These are phyloP conservation scores for Phanerochaete carnosa DNA, from an alignment of 768 basidiomycete genomes.

Conservation along the genomic window DNA sequence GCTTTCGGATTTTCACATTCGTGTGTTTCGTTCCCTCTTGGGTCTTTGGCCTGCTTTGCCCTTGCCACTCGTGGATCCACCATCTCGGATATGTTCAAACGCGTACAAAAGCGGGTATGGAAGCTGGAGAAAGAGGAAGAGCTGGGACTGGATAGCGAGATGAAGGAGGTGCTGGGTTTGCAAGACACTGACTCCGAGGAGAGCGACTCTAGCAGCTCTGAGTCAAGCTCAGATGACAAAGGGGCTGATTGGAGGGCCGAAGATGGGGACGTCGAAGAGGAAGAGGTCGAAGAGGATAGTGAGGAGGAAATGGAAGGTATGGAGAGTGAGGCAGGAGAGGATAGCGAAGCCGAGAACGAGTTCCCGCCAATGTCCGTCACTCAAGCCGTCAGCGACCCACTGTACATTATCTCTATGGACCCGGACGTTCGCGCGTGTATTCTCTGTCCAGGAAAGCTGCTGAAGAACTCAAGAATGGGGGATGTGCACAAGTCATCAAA, in stretches of 20 bases:
- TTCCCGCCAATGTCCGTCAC: slow-evolving; percentile 48
- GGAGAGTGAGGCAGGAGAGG: slow-evolving; percentile 26
- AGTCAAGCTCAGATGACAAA: slow-evolving; percentile 17
- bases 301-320: slow-evolving; percentile 15
- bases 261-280: slow-evolving; percentile 10
- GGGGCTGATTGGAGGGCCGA: slow-evolving; percentile 19
- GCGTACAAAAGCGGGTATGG: slow-evolving; percentile 62
- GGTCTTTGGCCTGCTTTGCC: background rate
- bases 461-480: slow-evolving; percentile 58
- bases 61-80: background rate
- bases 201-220: slow-evolving; percentile 39
- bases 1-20: background rate
- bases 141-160: slow-evolving; percentile 60
- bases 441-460: slow-evolving; percentile 68
- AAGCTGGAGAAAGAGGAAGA: slow-evolving; percentile 63
- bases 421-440: slow-evolving; percentile 59
- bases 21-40: background rate
- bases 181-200: slow-evolving; percentile 78
- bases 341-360: slow-evolving; percentile 16
- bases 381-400: slow-evolving; percentile 59
- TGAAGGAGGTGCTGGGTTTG: slow-evolving; percentile 60
- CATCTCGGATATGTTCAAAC: slow-evolving; percentile 65
- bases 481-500: slow-evolving; percentile 57
- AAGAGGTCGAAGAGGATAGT: slow-evolving; percentile 16
- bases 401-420: slow-evolving; percentile 56